A percentile compares a stretch with the other conserved stretches of the same genome.
These are phyloP conservation scores for Phytopythium oedochilum DNA, from an alignment of 352 stramenopile species.

Conservation along the genomic window DNA sequence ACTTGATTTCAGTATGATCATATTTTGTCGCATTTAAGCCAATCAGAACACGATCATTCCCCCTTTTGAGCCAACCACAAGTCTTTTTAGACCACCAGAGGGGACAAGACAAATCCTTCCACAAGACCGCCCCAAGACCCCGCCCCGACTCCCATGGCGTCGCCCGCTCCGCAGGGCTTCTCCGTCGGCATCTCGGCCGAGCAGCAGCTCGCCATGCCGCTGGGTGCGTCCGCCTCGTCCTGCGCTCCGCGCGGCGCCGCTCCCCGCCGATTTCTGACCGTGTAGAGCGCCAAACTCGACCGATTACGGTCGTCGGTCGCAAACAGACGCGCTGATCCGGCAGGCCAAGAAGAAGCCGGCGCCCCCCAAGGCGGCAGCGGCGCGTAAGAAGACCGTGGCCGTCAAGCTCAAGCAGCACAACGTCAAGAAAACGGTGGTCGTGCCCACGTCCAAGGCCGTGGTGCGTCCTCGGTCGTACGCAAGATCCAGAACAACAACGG, in stretches of 20 bases:
- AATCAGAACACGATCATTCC: too few relatives aligned
- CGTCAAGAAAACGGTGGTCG: conserved; percentile 72
- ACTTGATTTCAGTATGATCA: too few relatives aligned
- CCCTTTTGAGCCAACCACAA: too few relatives aligned
- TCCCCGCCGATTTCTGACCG: not conserved
- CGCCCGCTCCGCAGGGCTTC: conserved; percentile 18
- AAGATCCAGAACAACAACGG: too few relatives aligned
- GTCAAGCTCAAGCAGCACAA: conserved; percentile 47
- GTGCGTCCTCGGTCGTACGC: conserved; percentile 19
- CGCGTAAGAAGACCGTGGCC: conserved; percentile 12
- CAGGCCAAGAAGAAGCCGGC: conserved; percentile 25
- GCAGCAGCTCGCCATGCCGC: conserved; percentile 47
- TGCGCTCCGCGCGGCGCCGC: not conserved
- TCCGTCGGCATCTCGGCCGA: conserved; percentile 48
- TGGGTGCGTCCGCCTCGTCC: conserved; percentile 19
- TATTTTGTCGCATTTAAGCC: too few relatives aligned
- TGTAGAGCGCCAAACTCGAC: conserved; percentile 2
- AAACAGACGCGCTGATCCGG: conserved; percentile 37
- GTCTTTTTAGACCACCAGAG: too few relatives aligned
- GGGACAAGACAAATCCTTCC: too few relatives aligned
- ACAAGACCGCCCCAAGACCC: too few relatives aligned
- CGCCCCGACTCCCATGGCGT: too few relatives aligned
- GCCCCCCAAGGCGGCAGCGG: conserved; percentile 10
- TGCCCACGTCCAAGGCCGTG: conserved; percentile 55
- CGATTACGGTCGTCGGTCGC: not conserved